Base-by-base conservation (phyloP, 768 basidiomycete species). In the Aureoboletus auriporus region DNA sequence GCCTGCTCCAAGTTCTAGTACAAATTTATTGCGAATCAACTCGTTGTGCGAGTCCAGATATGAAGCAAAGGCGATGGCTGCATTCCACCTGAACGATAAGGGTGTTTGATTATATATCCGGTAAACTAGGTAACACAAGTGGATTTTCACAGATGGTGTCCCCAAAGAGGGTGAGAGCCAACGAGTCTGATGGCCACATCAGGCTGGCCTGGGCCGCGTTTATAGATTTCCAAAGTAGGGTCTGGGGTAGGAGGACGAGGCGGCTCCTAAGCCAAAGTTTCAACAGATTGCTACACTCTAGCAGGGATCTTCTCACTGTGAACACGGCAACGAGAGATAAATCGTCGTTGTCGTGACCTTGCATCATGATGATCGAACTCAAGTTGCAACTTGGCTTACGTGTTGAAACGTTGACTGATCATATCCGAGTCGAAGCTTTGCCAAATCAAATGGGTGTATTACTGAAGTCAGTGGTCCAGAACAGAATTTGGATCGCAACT, bases 1-100 rank as follows among this genome's bases (percentile, higher is more conserved):
- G 0, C 93, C 96, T 0, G 96, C 96, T 0, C 96, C 96, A 0
- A 98, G 79, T 64, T 99, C 96, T 1, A 97, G 72, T 0, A 97
- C 82, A 41, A 63, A 67, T 31, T 67, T 71, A 6, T 68, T 67
- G 1, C 55, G 56, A 39, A 79, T 83, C 0, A 85, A 55, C 1
- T 73, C 64, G 0, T 60, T 58, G 46, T 83, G 73, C 10, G 67
- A 63, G 51, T 89, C 86, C 2, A 90, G 71, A 61, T 82, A 89
- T 0, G 79, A 73, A 11, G 89, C 86, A 42, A 91, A 76, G 0
- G 83, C 76, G 5, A 84, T 71, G 2, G 87, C 80, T 3, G 89
- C 87, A 59, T 91, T 92, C 88, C 89, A 91, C 51, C 89, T 90
- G 14, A 4, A 17, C 11, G 23, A 36, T 23, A 34, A n/a, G n/a